Conservation (phyloP, 371 early-diverging fungal genomes). For the Syncephalis plumigaleata region DNA sequence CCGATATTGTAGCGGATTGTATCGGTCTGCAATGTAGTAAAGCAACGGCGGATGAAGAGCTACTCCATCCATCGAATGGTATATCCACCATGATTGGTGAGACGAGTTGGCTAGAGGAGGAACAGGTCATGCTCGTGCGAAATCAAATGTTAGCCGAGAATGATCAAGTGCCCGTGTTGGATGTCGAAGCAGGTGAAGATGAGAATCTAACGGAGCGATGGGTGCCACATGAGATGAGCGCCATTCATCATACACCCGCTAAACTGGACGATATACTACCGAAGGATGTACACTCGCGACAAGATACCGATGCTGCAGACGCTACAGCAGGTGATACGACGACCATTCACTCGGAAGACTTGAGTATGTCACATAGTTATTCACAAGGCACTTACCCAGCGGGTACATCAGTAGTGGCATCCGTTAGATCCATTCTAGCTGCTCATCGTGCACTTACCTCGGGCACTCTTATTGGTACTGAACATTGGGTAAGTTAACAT, state of each 20-base stretch:
- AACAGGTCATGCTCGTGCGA: not conserved
- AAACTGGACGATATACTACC: no score
- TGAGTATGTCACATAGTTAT: no score
- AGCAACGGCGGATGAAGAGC: no score
- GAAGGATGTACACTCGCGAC: no score
- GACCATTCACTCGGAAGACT: no score
- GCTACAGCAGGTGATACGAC: no score
- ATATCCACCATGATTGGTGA: conserved; percentile 1
- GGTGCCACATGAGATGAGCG: not conserved
- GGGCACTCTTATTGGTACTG: conserved; percentile 27
- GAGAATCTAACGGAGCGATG: conserved; percentile 6
- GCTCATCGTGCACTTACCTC: conserved; percentile 24
- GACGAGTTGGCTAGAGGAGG: not conserved
- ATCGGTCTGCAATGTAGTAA: conserved; percentile 17
- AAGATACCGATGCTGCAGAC: no score
- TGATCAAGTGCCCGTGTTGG: conserved; percentile 12
- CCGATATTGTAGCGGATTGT: conserved; percentile 43
- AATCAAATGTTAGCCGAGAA: not conserved
- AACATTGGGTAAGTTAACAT: conserved; percentile 26
- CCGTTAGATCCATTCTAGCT: conserved; percentile 18
- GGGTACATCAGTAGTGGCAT: conserved; percentile 7
- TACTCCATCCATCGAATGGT: no score
- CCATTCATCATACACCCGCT: not conserved
- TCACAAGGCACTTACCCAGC: no score
- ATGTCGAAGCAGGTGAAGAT: conserved; percentile 11